A percentile compares a stretch with the other conserved stretches of the same genome.
Conservation (phyloP, 2,329 filamentous ascomycete species). For the Colletotrichum nymphaeae region DNA sequence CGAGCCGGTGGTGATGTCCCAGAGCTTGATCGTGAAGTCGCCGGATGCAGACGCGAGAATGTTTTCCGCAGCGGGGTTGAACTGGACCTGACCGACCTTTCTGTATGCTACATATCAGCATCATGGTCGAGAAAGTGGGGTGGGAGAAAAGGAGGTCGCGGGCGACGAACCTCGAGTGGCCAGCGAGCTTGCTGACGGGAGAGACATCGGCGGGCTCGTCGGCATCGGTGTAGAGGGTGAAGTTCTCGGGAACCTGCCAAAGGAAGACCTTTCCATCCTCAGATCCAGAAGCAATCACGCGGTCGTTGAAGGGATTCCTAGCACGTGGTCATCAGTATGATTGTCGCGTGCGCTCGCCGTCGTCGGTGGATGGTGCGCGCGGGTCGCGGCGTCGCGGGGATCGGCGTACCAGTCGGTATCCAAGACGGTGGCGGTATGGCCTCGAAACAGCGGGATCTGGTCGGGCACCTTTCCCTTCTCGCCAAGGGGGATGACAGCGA, state of each 20-base stretch:
- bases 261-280: constrained; percentile 98
- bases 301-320: constrained; percentile 97
- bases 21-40: constrained; percentile 94
- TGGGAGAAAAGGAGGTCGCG: constrained; percentile 5
- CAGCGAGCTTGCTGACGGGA: constrained; percentile 83
- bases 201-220: constrained; percentile 86
- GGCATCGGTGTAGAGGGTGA: constrained; percentile 84
- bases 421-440: constrained; percentile 93
- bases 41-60: constrained; percentile 95
- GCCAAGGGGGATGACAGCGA: constrained; percentile 91
- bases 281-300: constrained; percentile 89
- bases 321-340: constrained; percentile 41
- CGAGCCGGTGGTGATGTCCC: constrained; percentile 88
- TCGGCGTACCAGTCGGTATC: constrained; percentile 91
- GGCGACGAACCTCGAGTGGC: constrained; percentile 79
- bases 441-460: constrained; percentile 92
- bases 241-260: constrained; percentile 92
- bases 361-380: constrained; percentile 17
- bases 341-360: constrained; percentile 24
- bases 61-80: constrained; percentile 96
- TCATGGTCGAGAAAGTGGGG: neutral
- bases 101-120: constrained; percentile 55
- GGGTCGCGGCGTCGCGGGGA: constrained; percentile 35
- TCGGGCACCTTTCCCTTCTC: constrained; percentile 94
- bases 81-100: constrained; percentile 97